A percentile compares a stretch with the other conserved stretches of the same genome.
Evolutionary conservation across 2,329 filamentous ascomycete species (phyloP).

Genomic region (Hypomyces perniciosus): DNA sequence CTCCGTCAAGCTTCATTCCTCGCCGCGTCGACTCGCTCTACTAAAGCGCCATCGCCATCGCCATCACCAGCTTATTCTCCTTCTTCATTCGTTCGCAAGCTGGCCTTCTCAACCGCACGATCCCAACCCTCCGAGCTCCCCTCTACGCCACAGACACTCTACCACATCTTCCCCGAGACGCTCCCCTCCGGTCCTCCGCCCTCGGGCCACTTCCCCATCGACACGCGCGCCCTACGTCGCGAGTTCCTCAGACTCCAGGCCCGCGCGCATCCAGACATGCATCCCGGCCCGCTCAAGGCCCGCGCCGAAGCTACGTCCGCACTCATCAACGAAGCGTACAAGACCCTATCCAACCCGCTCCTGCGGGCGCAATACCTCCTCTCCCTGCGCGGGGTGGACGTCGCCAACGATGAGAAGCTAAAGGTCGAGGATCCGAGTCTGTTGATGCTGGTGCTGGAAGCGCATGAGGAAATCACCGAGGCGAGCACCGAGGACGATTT

Average conservation of each 20-base stretch:
- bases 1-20: constrained; percentile 19
- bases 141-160: constrained; percentile 51
- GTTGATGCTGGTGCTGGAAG: constrained; percentile 74
- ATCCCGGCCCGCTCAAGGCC: constrained; percentile 44
- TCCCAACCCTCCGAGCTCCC: constrained; percentile 10
- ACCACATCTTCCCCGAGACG: constrained; percentile 80
- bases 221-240: constrained; percentile 62
- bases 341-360: constrained; percentile 72
- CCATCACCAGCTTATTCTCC: constrained; percentile 26
- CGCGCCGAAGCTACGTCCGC: constrained; percentile 72
- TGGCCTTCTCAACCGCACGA: constrained; percentile 7
- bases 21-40: background rate
- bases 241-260: constrained; percentile 86
- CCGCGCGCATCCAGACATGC: constrained; percentile 66
- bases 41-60: constrained; percentile 2
- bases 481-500: constrained; percentile 62
- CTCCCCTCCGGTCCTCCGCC: constrained; percentile 76
- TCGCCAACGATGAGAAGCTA: constrained; percentile 70
- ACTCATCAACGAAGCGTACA: constrained; percentile 86
- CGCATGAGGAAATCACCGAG: constrained; percentile 68
- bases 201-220: constrained; percentile 65
- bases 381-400: constrained; percentile 65
- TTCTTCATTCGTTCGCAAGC: background rate
- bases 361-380: constrained; percentile 85
- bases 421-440: constrained; percentile 63